Base-by-base conservation (phyloP, 495 filamentous ascomycete species). In the Aspergillus avenaceus region DNA sequence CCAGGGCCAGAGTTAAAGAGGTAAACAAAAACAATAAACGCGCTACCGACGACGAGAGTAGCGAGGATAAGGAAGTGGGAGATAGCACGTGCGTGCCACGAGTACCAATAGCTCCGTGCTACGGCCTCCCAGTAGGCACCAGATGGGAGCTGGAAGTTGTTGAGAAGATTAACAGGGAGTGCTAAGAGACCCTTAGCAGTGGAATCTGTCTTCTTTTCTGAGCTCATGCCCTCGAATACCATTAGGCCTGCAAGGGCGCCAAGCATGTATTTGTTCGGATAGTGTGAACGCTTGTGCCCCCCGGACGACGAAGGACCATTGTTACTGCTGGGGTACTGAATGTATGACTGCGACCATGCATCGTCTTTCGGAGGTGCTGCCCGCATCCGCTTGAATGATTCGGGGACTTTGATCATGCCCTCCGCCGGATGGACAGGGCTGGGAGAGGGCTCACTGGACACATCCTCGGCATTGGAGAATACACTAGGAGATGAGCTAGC, bases 191-290 rank as follows among this genome's bases (percentile, higher is more conserved):
- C 88, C 43, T 89, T 86, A 6, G 77, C 75, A 34, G 78, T 77
- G 4, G 87, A 74, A 32, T 83, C 83, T 31, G 65, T 49, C 14
- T 64, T 59, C 50, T 90, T 77, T 40, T 81, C 82, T 31, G 59
- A 65, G 1, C 63, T 59, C 47, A 91, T 70, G 7, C 88, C 88
- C 65, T 96, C 89, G 53, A 95, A 61, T 32, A 97, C 78, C 90
- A 96, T 95, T 27, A 97, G 69, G 1, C 92, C 90, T 28, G 91
- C 92, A 49, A 97, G 75, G 25, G 89, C 87, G 24, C 92, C 92
- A 11, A 97, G 80, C 87, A 97, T 92, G 54, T 96, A 74, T 62
- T 90, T 95, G 51, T 72, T 72, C 54, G 82, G 70, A 55, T 80
- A 63, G 38, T 71, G 72, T 18, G 72, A 73, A 21, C 76, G 70